These are phyloP conservation scores for Didymella segeticola DNA, from an alignment of 2,329 filamentous ascomycete genomes.

Conservation along the genomic window DNA sequence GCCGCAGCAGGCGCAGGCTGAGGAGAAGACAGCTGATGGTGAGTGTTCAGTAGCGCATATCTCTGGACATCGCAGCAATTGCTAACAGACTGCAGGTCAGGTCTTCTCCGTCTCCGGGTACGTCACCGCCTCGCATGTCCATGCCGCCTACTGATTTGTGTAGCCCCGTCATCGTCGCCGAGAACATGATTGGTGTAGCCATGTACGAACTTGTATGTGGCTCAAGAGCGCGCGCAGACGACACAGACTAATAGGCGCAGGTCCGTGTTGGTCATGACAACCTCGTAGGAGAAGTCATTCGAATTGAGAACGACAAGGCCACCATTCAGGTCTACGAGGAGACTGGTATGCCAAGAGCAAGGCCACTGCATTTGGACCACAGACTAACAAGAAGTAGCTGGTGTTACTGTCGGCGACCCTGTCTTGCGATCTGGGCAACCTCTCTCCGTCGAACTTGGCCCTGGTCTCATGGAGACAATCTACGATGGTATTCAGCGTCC, in stretches of 20 bases:
- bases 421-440: conserved; percentile 92
- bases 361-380: neutral
- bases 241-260: conserved; percentile 53
- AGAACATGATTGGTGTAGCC: conserved; percentile 98
- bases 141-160: conserved; percentile 34
- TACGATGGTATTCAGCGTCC: conserved; percentile 99
- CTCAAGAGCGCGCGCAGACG: neutral
- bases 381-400: conserved; percentile 65
- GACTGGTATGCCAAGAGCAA: conserved; percentile 69
- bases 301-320: conserved; percentile 92
- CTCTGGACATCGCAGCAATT: neutral
- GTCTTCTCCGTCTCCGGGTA: conserved; percentile 76
- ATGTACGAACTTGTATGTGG: conserved; percentile 94
- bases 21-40: conserved; percentile 51
- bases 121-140: conserved; percentile 32
- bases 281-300: conserved; percentile 96
- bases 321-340: conserved; percentile 99
- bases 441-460: conserved; percentile 94
- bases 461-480: conserved; percentile 97
- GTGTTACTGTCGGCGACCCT: conserved; percentile 94
- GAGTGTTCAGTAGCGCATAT: neutral
- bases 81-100: conserved; percentile 53
- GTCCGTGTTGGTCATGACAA: conserved; percentile 91
- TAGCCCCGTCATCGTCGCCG: conserved; percentile 90
- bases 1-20: conserved; percentile 46